Evolutionary conservation across 2,329 filamentous ascomycete species (phyloP).

Genomic region (Cytospora piceicola): DNA sequence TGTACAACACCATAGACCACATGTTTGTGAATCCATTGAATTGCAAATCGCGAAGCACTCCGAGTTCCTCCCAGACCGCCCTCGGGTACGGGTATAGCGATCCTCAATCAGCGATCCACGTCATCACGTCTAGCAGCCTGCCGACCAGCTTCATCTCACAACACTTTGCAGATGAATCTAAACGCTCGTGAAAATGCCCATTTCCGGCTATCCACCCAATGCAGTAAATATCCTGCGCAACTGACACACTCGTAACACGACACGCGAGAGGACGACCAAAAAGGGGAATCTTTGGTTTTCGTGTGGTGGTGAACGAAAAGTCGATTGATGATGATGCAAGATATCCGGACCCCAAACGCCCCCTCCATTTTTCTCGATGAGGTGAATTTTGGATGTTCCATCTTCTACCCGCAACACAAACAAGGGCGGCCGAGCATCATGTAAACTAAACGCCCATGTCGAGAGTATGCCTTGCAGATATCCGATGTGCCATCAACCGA

Average conservation of each 20-base stretch:
- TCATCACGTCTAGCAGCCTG: slow-evolving; percentile 55
- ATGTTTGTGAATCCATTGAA: slow-evolving; percentile 58
- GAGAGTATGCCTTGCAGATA: slow-evolving; percentile 58
- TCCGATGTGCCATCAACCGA: slow-evolving; percentile 53
- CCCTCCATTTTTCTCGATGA: slow-evolving; percentile 58
- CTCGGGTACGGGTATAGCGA: slow-evolving; percentile 60
- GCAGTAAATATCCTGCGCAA: slow-evolving; percentile 47
- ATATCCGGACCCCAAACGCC: slow-evolving; percentile 85
- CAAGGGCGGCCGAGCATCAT: slow-evolving; percentile 33
- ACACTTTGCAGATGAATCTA: slow-evolving; percentile 35
- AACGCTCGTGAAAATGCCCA: slow-evolving; percentile 60
- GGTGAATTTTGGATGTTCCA: slow-evolving; percentile 64
- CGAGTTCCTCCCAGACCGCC: slow-evolving; percentile 45
- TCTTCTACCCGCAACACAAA: slow-evolving; percentile 70
- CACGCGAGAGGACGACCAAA: slow-evolving; percentile 49
- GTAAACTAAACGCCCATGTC: slow-evolving; percentile 56
- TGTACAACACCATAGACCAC: background rate
- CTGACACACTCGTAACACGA: slow-evolving; percentile 51
- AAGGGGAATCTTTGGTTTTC: slow-evolving; percentile 43
- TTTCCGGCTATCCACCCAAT: slow-evolving; percentile 63
- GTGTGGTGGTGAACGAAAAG: slow-evolving; percentile 36
- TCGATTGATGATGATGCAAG: slow-evolving; percentile 62
- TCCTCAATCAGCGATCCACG: slow-evolving; percentile 67
- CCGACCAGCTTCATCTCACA: slow-evolving; percentile 22
- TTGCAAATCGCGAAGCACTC: slow-evolving; percentile 59